A percentile compares a stretch with the other conserved stretches of the same genome.
Evolutionary conservation across 257 asterid genomes (phyloP).

Genomic region (Nicotiana paniculata): DNA sequence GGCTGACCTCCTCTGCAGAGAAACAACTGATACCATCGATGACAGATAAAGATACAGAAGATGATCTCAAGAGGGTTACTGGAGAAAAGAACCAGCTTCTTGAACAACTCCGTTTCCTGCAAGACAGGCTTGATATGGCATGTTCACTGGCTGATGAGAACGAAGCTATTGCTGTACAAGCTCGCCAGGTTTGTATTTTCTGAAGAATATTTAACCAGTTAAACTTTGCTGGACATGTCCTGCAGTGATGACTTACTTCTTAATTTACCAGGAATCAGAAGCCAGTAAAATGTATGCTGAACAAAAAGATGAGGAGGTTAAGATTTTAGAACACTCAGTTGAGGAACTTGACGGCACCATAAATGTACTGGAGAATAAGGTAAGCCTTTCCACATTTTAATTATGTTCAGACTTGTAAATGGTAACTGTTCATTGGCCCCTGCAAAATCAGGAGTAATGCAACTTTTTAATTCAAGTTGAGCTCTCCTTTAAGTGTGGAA

Average conservation of each 20-base stretch:
- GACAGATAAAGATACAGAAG: constrained; percentile 37
- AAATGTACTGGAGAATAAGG: constrained; percentile 80
- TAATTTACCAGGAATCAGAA: constrained; percentile 56
- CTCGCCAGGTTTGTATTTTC: constrained; percentile 49
- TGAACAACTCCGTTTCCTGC: constrained; percentile 52
- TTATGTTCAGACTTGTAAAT: background rate
- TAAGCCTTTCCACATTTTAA: constrained; percentile 16
- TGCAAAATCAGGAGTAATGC: background rate
- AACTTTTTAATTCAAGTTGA: background rate
- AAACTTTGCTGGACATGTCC: constrained; percentile 7
- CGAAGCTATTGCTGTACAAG: constrained; percentile 73
- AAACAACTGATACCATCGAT: constrained; percentile 31
- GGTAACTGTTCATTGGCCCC: background rate
- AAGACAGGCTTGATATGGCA: constrained; percentile 58
- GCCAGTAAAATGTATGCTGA: constrained; percentile 70
- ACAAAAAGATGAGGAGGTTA: constrained; percentile 90
- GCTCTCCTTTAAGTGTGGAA: background rate
- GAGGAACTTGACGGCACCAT: constrained; percentile 92
- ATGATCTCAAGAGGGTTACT: constrained; percentile 38
- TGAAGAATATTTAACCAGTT: constrained; percentile 12
- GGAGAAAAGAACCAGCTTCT: constrained; percentile 59
- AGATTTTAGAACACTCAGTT: constrained; percentile 67
- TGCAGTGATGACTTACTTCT: constrained; percentile 10
- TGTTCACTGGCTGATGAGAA: constrained; percentile 77
- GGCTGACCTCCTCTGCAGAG: constrained; percentile 44